phyloP scores from a whole-genome alignment of 2,329 filamentous ascomycete genomes.

The Diaporthe capsici region DNA sequence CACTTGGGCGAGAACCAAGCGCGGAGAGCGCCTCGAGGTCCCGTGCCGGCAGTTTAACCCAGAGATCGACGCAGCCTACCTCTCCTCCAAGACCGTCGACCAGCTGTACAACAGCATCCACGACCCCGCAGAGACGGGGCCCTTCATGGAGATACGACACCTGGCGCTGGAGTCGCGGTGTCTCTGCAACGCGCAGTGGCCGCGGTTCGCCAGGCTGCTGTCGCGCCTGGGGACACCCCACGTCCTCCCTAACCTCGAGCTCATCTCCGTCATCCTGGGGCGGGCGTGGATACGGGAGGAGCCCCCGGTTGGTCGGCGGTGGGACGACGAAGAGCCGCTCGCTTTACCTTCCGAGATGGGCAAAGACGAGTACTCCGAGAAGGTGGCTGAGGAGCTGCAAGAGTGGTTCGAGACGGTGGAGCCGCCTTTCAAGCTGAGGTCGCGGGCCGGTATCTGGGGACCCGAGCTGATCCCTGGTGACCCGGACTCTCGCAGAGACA shows the following conservation, averaged over 20 bases:
- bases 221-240: slow-evolving; percentile 11
- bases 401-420: slow-evolving; percentile 22
- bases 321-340: slow-evolving; percentile 3
- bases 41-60: slow-evolving; percentile 23
- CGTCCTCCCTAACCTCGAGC: slow-evolving; percentile 14
- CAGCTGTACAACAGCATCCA: slow-evolving; percentile 31
- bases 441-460: slow-evolving; percentile 10
- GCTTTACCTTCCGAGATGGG: not conserved
- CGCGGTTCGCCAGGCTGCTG: slow-evolving; percentile 27
- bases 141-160: slow-evolving; percentile 13
- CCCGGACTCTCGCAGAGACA: slow-evolving; percentile 8
- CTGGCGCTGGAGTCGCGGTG: slow-evolving; percentile 25
- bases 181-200: slow-evolving; percentile 20
- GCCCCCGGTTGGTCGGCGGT: not conserved
- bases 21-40: not conserved
- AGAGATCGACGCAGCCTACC: slow-evolving; percentile 6
- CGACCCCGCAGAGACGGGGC: not conserved
- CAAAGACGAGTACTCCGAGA: not conserved
- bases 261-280: slow-evolving; percentile 27
- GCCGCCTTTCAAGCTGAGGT: slow-evolving; percentile 12
- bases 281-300: slow-evolving; percentile 6
- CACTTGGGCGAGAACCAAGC: slow-evolving; percentile 16
- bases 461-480: slow-evolving; percentile 17
- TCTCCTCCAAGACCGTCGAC: slow-evolving; percentile 20
- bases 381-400: not conserved